Conservation (phyloP, 2,329 filamentous ascomycete species). For the Trichophyton simii region DNA sequence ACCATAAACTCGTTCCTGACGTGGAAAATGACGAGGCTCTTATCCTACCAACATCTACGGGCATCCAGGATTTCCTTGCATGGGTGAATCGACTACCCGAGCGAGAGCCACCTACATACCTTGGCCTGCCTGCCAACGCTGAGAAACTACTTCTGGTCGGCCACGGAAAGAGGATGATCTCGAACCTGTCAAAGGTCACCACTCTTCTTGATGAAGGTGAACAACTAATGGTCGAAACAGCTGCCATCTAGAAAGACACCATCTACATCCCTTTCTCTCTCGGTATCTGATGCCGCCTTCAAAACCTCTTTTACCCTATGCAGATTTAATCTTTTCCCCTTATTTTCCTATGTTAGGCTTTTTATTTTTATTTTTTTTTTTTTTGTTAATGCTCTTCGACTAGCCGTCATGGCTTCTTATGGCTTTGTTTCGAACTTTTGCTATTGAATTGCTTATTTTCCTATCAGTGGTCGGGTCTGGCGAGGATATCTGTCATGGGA, state of each 20-base stretch:
- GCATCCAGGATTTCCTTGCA: constrained; percentile 68
- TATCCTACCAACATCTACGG: constrained; percentile 65
- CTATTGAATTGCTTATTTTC: neutral
- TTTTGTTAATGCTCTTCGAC: too few species aligned
- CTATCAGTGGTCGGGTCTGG: neutral
- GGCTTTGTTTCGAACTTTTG: neutral
- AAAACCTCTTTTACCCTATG: neutral
- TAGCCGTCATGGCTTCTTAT: neutral
- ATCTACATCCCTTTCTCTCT: neutral
- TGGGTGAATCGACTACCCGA: constrained; percentile 92
- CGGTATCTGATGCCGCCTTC: neutral
- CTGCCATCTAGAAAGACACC: constrained; percentile 11
- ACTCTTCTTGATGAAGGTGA: constrained; percentile 89
- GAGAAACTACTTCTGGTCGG: constrained; percentile 90
- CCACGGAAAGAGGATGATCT: constrained; percentile 71
- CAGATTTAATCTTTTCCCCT: neutral
- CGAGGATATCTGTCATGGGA: neutral
- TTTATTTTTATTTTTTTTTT: neutral
- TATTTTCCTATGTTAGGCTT: neutral
- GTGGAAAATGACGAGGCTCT: constrained; percentile 50
- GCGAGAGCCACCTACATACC: constrained; percentile 87
- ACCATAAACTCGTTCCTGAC: constrained; percentile 73
- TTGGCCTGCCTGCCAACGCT: constrained; percentile 86
- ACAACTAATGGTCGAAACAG: constrained; percentile 62
- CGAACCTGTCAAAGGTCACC: constrained; percentile 71